Evolutionary conservation across 495 filamentous ascomycete species (phyloP).

Genomic region (Talaromyces trachyspermus): DNA sequence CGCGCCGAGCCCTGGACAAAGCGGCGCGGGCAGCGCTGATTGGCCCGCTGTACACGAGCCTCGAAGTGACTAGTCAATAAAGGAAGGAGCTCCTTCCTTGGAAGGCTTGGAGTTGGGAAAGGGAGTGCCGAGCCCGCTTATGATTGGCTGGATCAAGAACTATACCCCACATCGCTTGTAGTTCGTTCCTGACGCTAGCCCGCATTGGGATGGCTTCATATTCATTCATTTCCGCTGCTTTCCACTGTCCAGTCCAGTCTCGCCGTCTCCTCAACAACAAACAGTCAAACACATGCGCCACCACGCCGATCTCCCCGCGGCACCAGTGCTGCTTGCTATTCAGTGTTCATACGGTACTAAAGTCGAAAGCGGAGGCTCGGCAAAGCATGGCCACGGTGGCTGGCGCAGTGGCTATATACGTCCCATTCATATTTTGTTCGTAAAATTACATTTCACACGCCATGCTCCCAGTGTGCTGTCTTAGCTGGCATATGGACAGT

Average conservation of each 20-base stretch:
- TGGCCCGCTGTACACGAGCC: too few relatives aligned
- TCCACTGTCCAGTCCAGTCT: too few relatives aligned
- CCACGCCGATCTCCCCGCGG: slow-evolving; percentile 1
- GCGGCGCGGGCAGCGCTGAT: not conserved
- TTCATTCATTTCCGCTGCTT: slow-evolving; percentile 2
- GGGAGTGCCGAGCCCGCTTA: not conserved
- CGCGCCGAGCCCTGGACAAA: too few relatives aligned
- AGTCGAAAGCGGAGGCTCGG: too few relatives aligned
- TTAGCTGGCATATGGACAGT: too few relatives aligned
- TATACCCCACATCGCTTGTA: not conserved
- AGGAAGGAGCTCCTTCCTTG: not conserved
- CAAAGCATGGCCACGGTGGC: too few relatives aligned
- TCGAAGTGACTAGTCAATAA: too few relatives aligned
- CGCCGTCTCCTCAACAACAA: not conserved
- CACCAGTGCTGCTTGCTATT: not conserved
- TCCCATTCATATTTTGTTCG: too few relatives aligned
- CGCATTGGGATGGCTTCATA: not conserved
- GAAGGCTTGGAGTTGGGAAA: not conserved
- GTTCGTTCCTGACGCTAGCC: slow-evolving; percentile 5
- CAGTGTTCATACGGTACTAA: not conserved
- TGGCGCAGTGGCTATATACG: too few relatives aligned
- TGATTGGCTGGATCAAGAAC: not conserved
- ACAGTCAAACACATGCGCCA: not conserved
- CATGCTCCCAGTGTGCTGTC: too few relatives aligned
- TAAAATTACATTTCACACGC: too few relatives aligned